These are phyloP conservation scores for Pestalotiopsis sp. DNA, from an alignment of 2,329 filamentous ascomycete species.

Conservation along the genomic window DNA sequence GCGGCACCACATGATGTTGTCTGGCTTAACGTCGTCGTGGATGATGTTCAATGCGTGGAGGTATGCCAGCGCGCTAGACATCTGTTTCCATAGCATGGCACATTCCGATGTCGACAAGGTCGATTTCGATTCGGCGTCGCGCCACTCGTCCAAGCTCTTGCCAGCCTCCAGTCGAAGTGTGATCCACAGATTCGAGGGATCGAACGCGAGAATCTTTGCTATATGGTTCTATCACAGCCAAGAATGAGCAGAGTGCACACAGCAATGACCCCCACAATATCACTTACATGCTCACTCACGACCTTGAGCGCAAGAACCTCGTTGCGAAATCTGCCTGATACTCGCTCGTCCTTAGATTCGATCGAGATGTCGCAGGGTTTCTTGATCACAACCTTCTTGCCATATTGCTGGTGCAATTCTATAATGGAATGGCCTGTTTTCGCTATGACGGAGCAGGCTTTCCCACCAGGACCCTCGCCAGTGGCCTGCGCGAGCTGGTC, in stretches of 20 bases:
- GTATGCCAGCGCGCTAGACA: conserved; percentile 1
- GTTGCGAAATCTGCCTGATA: not conserved
- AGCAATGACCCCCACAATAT: not conserved
- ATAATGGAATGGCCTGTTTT: not conserved
- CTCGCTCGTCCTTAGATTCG: not conserved
- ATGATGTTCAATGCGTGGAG: conserved; percentile 4
- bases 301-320: conserved; percentile 4
- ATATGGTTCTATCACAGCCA: not conserved
- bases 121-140: not conserved
- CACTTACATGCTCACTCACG: not conserved
- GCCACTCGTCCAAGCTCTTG: not conserved
- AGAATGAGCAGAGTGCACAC: not conserved
- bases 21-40: conserved; percentile 12
- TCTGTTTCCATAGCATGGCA: not conserved
- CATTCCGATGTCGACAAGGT: not conserved
- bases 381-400: not conserved
- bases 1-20: conserved; percentile 12
- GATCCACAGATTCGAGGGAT: not conserved
- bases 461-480: no score
- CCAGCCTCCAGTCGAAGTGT: not conserved
- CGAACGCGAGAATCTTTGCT: conserved; percentile 1
- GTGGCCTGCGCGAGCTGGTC: not conserved
- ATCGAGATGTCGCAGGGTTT: not conserved
- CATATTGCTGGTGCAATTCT: not conserved
- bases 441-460: not conserved